Base-by-base conservation (phyloP, 2,329 filamentous ascomycete species). In the Botrytis tulipae region DNA sequence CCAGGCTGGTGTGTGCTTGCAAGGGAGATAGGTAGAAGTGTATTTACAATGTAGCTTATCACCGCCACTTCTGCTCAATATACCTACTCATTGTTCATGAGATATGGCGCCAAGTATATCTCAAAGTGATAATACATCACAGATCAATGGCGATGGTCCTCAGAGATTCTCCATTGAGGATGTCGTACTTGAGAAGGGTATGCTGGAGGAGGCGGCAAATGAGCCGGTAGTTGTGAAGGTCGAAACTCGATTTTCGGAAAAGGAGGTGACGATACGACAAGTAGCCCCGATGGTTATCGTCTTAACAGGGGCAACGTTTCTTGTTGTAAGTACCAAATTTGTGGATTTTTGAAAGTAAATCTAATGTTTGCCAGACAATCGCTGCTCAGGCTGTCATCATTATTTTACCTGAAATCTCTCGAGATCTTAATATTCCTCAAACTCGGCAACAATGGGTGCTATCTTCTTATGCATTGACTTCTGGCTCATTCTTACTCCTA, bases 321-420 rank as follows among this genome's bases (percentile, higher is more conserved):
- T 79, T 16, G 77, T 76, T 71, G 78, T 78, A 71, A 73, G 74
- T 73, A 32, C 40, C n/a, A 35, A 46, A 5, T 20, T 22, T 2
- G 6, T 35, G 40, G 5, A 22, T 25, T 37, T n/a, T 14, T 54
- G 22, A 18, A 9, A 44, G 9, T 10, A 46, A 20, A 4, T 8
- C 60, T 72, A 54, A 72, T 59, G 18, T 44, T 22, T 37, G 9
- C 22, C 40, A 73, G 71, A 73, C 51, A 29, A 73, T 54, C 20
- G 48, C 71, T 18, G 71, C 63, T 29, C 71, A 91, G 78, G 84
- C 87, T 2, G 85, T 88, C 6, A 87, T 91, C 73, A 90, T 91
- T 74, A 87, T 90, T 68, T 82, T 80, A 3, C 78, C 79, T 1
- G 40, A 68, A 37, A 79, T 79, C n/a, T 75, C 70, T 44, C 62